Base-by-base conservation (phyloP, 2,329 filamentous ascomycete genomes). In the Graphiopsis chlorocephala region DNA sequence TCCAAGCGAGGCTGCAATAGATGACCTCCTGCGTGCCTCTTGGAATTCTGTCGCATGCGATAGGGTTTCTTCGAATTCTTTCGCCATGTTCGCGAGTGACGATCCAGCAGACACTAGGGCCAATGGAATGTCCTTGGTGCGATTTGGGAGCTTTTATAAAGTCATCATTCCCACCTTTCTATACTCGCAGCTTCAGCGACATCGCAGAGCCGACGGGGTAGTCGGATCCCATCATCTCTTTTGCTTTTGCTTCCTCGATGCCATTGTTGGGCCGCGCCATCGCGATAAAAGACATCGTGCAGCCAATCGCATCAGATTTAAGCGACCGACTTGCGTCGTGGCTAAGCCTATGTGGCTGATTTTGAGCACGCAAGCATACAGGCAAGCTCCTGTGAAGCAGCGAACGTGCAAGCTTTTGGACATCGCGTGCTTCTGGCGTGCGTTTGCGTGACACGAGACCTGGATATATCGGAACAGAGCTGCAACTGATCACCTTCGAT, bases 191-290 rank as follows among this genome's bases (percentile, higher is more conserved):
- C 5, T 17, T 17, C 15, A 38, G 33, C 33, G 33, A 15, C 33
- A 38, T 38, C 33, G 33, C 33, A 38, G 15, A 5, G 15, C 5
- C 8, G 15, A 17, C n/a, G 33, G 33, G 33, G 14, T 15, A 38
- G 33, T 17, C 15, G 4, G 15, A 17, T 6, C 4, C 15, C 33
- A 38, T 38, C 15, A 38, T 38, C 33, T 15, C 33, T 38, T 38
- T 38, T 38, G 33, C 33, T 38, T 38, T 38, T 38, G 33, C 33
- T 38, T 38, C 15, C 33, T 38, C 33, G 33, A 38, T 17, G 33
- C 33, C 33, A 38, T 38, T 38, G 33, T 38, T 38, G 33, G 17
- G 33, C 33, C 33, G 15, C 15, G 33, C 33, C 85, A 70, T 88
- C 85, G 15, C 33, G 33, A 38, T 38, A 42, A 86, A 80, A 0